phyloP scores from a whole-genome alignment of 1,284 basidiomycete species.

The Sanghuangporus baumii region DNA sequence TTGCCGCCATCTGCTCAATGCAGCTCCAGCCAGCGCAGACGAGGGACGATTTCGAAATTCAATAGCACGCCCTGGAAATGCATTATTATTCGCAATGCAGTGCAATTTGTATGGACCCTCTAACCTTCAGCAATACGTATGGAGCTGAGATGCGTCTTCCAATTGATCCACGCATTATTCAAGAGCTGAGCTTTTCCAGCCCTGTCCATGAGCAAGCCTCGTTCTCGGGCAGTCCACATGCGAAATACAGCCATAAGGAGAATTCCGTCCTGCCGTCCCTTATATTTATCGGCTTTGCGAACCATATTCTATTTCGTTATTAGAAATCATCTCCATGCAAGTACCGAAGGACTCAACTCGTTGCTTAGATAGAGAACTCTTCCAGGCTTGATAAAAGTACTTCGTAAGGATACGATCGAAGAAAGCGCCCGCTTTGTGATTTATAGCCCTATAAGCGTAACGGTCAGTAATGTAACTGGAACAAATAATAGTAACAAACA shows the following conservation, averaged over 20 bases:
- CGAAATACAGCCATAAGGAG: constrained; percentile 58
- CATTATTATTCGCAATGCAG: neutral
- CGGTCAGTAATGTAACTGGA: neutral
- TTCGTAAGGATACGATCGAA: constrained; percentile 8
- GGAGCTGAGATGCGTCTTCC: constrained; percentile 45
- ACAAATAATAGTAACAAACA: neutral
- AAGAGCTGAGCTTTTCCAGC: constrained; percentile 43
- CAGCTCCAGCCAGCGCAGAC: constrained; percentile 5
- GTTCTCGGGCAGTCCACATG: constrained; percentile 71
- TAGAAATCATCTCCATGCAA: constrained; percentile 52
- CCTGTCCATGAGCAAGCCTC: constrained; percentile 54
- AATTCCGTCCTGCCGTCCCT: constrained; percentile 55
- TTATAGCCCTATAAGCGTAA: neutral
- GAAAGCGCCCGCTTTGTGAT: constrained; percentile 9
- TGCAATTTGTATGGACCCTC: neutral
- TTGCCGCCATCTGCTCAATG: constrained; percentile 14
- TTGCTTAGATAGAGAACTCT: neutral
- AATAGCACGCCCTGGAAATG: constrained; percentile 7
- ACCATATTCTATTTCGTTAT: constrained; percentile 38
- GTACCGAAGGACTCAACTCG: constrained; percentile 7
- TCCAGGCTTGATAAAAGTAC: constrained; percentile 10
- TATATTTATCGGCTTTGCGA: constrained; percentile 49
- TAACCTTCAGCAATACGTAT: constrained; percentile 43
- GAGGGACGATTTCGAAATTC: constrained; percentile 18
- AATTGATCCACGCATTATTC: constrained; percentile 44